Evolutionary conservation across 2,329 filamentous ascomycete genomes (phyloP), one percentile per base, ranked within the genome.

Genomic region (Lecanicillium sp.): DNA sequence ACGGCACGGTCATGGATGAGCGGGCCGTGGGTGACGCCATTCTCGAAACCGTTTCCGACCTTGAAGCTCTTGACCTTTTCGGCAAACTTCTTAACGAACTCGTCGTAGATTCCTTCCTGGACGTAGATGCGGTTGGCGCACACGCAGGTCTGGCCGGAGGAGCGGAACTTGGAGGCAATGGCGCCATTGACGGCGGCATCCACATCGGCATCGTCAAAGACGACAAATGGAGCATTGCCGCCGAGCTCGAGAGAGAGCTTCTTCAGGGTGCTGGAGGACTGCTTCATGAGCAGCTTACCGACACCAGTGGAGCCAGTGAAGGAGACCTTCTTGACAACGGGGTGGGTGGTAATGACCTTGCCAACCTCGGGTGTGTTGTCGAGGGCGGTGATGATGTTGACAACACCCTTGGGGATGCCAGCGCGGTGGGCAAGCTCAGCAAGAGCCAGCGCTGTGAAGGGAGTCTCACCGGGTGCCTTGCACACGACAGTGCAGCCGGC

Each of bases 401-500:
- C 76, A 1, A 96, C 89, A 28, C 90, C 90, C 55, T 82, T 81
- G 29, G 92, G 90, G 20, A 97, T 83, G 13, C 92, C 90, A 12
- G 90, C 90, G 13, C 89, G 80, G 54, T 85, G 77, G 9, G 83
- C 87, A 29, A 97, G 76, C 62, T 95, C 89, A 1, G 87, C 87
- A 15, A 97, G 64, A 2, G 90, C 90, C 28, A 95, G 80, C 1
- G 87, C 80, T 17, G 89, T 94, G 58, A 90, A 92, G 0, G 90
- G 92, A 1, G 92, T 96, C 68, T 97, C 90, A 35, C 82, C 81
- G 2, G 90, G 89, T 13, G 88, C 84, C 62, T 98, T 98, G 52
- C 81, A 81, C 2, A 97, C 89, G 3, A 94, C 85, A 0, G 90
- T 95, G 65, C 90, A 97, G 42, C 92, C 92, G n/a, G 88, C 89